Percentiles rank a stretch among this genome's conserved stretches.
phyloP scores from a whole-genome alignment of 2,329 filamentous ascomycete species.

The Amauroascus verrucosus region DNA sequence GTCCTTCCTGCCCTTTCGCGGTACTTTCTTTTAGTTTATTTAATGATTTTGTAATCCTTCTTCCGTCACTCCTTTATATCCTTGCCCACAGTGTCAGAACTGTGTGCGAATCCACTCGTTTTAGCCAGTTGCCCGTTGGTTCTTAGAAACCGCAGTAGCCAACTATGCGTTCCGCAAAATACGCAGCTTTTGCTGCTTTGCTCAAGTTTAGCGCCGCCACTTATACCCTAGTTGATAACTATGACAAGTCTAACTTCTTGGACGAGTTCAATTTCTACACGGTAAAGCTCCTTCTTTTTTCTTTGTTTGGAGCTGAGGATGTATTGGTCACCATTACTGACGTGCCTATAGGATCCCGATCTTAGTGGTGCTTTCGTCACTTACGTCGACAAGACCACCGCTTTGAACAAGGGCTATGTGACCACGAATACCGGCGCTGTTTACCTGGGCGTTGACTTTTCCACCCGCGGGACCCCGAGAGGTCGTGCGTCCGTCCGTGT shows the following conservation, averaged over 20 bases:
- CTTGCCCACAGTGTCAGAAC: neutral
- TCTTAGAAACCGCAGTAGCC: neutral
- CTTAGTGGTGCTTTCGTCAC: neutral
- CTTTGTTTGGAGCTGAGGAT: neutral
- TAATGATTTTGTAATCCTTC: neutral
- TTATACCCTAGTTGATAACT: slow-evolving; percentile 16
- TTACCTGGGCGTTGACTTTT: slow-evolving; percentile 39
- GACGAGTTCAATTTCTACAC: slow-evolving; percentile 45
- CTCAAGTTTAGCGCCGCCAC: slow-evolving; percentile 22
- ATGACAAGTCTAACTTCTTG: slow-evolving; percentile 34
- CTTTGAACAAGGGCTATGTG: neutral
- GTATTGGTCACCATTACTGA: neutral
- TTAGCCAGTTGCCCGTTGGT: neutral
- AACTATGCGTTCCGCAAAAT: slow-evolving; percentile 24
- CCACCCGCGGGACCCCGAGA: slow-evolving; percentile 23
- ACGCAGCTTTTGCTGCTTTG: slow-evolving; percentile 42
- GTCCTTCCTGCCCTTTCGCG: neutral
- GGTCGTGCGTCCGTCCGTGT: slow-evolving; percentile 38
- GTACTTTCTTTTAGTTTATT: neutral
- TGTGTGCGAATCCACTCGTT: neutral
- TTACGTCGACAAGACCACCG: slow-evolving; percentile 3
- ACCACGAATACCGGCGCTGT: slow-evolving; percentile 19
- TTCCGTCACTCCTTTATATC: neutral
- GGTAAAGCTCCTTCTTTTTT: slow-evolving; percentile 19
- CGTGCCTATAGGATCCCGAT: neutral